Conservation (phyloP, 495 filamentous ascomycete genomes). For the Penicillium parvum region DNA sequence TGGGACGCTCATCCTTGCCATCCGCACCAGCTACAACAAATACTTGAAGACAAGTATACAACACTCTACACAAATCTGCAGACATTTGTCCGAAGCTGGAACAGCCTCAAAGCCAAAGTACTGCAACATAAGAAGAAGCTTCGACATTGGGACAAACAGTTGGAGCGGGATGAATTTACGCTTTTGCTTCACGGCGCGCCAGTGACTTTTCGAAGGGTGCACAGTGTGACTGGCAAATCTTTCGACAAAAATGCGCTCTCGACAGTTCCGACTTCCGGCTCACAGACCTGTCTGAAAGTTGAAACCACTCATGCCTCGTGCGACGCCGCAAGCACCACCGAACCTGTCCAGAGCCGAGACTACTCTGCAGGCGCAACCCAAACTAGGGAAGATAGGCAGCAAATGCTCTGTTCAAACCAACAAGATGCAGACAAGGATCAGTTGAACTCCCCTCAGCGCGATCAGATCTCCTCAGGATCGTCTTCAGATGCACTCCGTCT, state of each 20-base stretch:
- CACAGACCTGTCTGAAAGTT: too few species aligned
- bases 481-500: constrained; percentile 35
- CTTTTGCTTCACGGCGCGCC: constrained; percentile 19
- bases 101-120: constrained; percentile 25
- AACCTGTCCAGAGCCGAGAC: not conserved
- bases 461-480: constrained; percentile 1
- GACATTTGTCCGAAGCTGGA: constrained; percentile 22
- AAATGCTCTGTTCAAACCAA: not conserved
- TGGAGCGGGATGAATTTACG: constrained; percentile 30
- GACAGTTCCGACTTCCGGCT: not conserved
- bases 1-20: constrained; percentile 7
- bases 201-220: constrained; percentile 27
- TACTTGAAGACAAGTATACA: constrained; percentile 26
- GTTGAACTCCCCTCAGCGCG: constrained; percentile 6
- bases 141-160: constrained; percentile 27
- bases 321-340: not conserved
- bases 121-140: constrained; percentile 39
- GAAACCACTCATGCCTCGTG: not conserved
- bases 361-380: not conserved
- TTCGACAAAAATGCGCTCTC: constrained; percentile 1
- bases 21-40: constrained; percentile 7
- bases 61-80: constrained; percentile 30
- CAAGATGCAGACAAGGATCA: too few species aligned
- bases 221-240: constrained; percentile 1
- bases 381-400: constrained; percentile 1